Conservation (phyloP, 2,329 filamentous ascomycete species). For the Talaromyces sp. region DNA sequence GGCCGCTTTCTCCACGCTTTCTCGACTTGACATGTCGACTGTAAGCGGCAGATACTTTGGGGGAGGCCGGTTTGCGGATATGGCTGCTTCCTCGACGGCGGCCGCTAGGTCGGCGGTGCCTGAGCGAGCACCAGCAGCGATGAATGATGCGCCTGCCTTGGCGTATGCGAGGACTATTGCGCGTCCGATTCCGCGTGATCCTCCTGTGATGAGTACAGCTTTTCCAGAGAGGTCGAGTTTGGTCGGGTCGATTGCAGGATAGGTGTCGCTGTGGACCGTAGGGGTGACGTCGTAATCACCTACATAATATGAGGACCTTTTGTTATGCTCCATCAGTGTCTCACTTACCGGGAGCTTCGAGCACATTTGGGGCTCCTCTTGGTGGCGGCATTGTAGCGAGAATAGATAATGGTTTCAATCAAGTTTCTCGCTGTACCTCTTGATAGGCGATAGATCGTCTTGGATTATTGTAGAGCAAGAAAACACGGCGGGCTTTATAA, state of each 20-base stretch:
- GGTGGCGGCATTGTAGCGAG: slow-evolving; percentile 7
- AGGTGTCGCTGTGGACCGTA: slow-evolving; percentile 33
- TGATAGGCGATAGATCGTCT: not conserved
- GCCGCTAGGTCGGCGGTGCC: slow-evolving; percentile 22
- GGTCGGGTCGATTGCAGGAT: slow-evolving; percentile 31
- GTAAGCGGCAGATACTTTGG: slow-evolving; percentile 33
- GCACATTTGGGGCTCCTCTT: not conserved
- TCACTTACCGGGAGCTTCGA: not conserved
- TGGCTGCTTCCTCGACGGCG: slow-evolving; percentile 27
- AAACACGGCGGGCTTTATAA: not conserved
- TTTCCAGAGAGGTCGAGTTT: slow-evolving; percentile 31
- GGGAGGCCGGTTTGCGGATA: slow-evolving; percentile 24
- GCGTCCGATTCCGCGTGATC: slow-evolving; percentile 34
- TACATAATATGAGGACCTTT: not conserved
- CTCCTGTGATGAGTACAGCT: slow-evolving; percentile 38
- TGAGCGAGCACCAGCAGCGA: slow-evolving; percentile 33
- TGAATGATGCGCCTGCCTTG: slow-evolving; percentile 36
- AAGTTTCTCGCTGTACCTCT: not conserved
- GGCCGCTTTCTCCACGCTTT: slow-evolving; percentile 32
- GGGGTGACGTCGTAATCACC: slow-evolving; percentile 26
- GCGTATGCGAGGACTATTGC: slow-evolving; percentile 35
- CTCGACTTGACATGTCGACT: slow-evolving; percentile 33
- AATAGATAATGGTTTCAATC: not conserved
- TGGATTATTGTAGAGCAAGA: not conserved
- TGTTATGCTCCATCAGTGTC: too few species aligned